phyloP scores from a whole-genome alignment of 192 early-diverging fungal genomes.

The Coemansia sp. region DNA sequence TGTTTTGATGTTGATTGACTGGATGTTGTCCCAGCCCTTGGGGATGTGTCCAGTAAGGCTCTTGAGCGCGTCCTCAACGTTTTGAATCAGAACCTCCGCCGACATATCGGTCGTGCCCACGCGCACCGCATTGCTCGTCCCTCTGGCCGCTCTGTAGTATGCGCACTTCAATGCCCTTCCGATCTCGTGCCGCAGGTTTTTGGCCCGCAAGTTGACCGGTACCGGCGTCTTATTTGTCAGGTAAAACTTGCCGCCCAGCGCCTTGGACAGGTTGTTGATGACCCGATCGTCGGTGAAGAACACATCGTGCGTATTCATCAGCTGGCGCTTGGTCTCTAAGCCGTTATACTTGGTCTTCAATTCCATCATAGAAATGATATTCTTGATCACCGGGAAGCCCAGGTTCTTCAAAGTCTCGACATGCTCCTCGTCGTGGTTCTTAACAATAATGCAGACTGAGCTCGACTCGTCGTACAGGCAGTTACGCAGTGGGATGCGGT shows the following conservation, averaged over 20 bases:
- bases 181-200: constrained; percentile 27
- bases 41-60: constrained; percentile 66
- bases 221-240: constrained; percentile 72
- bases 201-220: constrained; percentile 17
- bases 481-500: constrained; percentile 68
- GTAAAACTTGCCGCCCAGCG: constrained; percentile 85
- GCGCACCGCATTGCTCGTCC: constrained; percentile 62
- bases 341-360: constrained; percentile 77
- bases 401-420: constrained; percentile 69
- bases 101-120: constrained; percentile 66
- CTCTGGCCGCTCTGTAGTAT: constrained; percentile 17
- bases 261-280: constrained; percentile 66
- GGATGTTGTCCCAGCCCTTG: constrained; percentile 80
- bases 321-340: constrained; percentile 76
- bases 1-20: constrained; percentile 85
- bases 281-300: constrained; percentile 89
- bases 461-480: constrained; percentile 62
- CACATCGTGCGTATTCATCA: constrained; percentile 75
- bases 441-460: constrained; percentile 85
- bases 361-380: constrained; percentile 77
- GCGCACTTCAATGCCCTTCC: constrained; percentile 27
- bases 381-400: constrained; percentile 58
- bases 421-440: constrained; percentile 77
- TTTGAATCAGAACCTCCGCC: constrained; percentile 66
- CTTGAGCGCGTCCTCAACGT: constrained; percentile 66